phyloP scores from a whole-genome alignment of 169 alveolate genomes.

The Plasmodium fragile region DNA sequence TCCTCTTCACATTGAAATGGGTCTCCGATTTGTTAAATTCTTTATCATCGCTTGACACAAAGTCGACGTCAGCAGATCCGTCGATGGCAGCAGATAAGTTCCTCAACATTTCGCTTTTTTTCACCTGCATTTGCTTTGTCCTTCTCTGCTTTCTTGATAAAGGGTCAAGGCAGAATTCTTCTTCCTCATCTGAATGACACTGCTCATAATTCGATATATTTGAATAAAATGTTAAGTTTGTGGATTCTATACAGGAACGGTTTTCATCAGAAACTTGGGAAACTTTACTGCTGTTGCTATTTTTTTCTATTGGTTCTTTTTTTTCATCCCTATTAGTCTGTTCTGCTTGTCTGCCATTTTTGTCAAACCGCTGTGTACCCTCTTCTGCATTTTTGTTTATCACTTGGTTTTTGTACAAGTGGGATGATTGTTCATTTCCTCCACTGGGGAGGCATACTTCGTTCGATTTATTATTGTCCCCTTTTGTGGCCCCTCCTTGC shows the following conservation, averaged over 20 bases:
- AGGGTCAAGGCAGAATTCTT: neutral
- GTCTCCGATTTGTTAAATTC: constrained; percentile 4
- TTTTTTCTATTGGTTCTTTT: constrained; percentile 3
- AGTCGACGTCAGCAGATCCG: constrained; percentile 2
- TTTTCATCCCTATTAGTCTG: constrained; percentile 6
- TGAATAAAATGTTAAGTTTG: constrained; percentile 54
- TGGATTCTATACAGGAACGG: constrained; percentile 17
- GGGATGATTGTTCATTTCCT: neutral
- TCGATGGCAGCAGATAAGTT: constrained; percentile 23
- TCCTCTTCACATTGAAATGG: neutral
- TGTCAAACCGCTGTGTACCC: neutral
- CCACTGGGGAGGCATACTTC: neutral
- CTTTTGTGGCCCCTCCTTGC: neutral
- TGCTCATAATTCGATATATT: constrained; percentile 18
- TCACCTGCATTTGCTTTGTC: constrained; percentile 6
- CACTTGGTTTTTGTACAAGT: neutral
- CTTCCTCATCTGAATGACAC: constrained; percentile 24
- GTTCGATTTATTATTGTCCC: neutral
- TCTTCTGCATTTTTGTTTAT: constrained; percentile 14
- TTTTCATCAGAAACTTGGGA: constrained; percentile 33
- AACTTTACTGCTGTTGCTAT: neutral
- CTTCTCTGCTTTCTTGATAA: neutral
- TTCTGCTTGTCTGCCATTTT: neutral
- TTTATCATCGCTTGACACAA: neutral
- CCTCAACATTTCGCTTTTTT: constrained; percentile 25